A percentile compares a stretch with the other conserved stretches of the same genome.
Conservation (phyloP, 768 basidiomycete genomes). For the Mycena latifolia region DNA sequence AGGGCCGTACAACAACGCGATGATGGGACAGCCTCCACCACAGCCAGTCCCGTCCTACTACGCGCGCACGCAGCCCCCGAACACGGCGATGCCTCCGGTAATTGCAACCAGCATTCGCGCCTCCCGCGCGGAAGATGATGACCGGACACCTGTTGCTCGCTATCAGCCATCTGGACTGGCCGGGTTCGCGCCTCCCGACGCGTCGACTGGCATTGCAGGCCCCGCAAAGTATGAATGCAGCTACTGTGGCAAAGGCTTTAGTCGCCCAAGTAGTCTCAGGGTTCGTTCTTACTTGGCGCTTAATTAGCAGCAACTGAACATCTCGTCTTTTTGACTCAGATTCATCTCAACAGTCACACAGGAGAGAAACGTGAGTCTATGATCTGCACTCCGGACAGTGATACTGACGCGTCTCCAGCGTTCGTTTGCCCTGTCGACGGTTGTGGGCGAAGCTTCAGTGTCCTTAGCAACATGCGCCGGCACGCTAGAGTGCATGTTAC, state of each 20-base stretch:
- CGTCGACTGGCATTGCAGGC: slow-evolving; percentile 28
- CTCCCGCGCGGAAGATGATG: slow-evolving; percentile 47
- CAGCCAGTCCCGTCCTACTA: slow-evolving; percentile 22
- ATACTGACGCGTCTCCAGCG: slow-evolving; percentile 55
- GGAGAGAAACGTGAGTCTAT: slow-evolving; percentile 82
- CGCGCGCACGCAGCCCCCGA: slow-evolving; percentile 17
- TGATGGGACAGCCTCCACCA: slow-evolving; percentile 20
- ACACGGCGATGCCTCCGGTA: slow-evolving; percentile 11
- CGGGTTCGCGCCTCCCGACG: slow-evolving; percentile 30
- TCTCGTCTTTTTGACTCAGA: slow-evolving; percentile 55
- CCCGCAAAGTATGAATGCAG: slow-evolving; percentile 77
- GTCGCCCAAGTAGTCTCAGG: slow-evolving; percentile 86
- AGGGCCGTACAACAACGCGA: slow-evolving; percentile 5
- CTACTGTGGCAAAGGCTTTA: slow-evolving; percentile 87
- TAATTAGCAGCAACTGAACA: slow-evolving; percentile 24
- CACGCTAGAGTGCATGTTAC: slow-evolving; percentile 79
- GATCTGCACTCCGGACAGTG: slow-evolving; percentile 15
- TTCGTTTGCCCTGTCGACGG: slow-evolving; percentile 80
- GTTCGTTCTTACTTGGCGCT: slow-evolving; percentile 48
- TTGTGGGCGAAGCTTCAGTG: slow-evolving; percentile 87
- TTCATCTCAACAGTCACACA: slow-evolving; percentile 87
- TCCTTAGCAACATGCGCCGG: slow-evolving; percentile 90
- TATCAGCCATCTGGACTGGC: slow-evolving; percentile 33
- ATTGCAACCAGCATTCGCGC: slow-evolving; percentile 25
- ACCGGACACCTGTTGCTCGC: slow-evolving; percentile 50